phyloP scores from a whole-genome alignment of 352 stramenopile species.

The Thraustochytrium sp. region DNA sequence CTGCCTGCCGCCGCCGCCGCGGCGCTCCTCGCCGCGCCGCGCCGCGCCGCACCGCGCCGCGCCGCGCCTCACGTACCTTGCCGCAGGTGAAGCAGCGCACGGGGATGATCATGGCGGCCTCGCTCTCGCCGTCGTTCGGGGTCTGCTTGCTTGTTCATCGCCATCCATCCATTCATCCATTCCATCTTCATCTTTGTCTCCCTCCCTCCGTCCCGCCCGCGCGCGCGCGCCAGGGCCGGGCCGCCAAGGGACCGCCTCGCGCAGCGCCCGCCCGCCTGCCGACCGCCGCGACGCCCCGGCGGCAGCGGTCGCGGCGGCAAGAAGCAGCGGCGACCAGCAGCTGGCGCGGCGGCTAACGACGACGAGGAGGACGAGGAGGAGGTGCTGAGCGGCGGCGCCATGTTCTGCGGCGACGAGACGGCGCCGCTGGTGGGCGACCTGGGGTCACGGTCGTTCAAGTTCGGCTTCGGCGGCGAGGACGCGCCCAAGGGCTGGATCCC shows the following conservation, averaged over 20 bases:
- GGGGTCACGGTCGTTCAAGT: constrained; percentile 70
- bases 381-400: not conserved
- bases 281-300: too few relatives aligned
- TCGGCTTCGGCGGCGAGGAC: constrained; percentile 77
- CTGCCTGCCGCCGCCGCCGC: not conserved
- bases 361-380: too few relatives aligned
- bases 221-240: too few relatives aligned
- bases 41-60: not conserved
- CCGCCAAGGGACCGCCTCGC: too few relatives aligned
- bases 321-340: too few relatives aligned
- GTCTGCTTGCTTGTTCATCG: not conserved
- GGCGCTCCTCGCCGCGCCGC: not conserved
- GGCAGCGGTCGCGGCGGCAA: too few relatives aligned
- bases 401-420: constrained; percentile 75
- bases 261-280: too few relatives aligned
- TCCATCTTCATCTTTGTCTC: too few relatives aligned
- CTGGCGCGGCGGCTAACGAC: too few relatives aligned
- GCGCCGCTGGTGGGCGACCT: constrained; percentile 78
- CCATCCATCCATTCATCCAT: not conserved
- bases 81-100: constrained; percentile 99
- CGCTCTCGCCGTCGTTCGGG: not conserved
- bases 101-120: constrained; percentile 91
- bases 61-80: constrained; percentile 68
- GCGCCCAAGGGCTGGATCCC: constrained; percentile 68
- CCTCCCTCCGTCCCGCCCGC: too few relatives aligned